These are phyloP conservation scores for Thyridium curvatum DNA, from an alignment of 2,329 filamentous ascomycete species.

Conservation along the genomic window DNA sequence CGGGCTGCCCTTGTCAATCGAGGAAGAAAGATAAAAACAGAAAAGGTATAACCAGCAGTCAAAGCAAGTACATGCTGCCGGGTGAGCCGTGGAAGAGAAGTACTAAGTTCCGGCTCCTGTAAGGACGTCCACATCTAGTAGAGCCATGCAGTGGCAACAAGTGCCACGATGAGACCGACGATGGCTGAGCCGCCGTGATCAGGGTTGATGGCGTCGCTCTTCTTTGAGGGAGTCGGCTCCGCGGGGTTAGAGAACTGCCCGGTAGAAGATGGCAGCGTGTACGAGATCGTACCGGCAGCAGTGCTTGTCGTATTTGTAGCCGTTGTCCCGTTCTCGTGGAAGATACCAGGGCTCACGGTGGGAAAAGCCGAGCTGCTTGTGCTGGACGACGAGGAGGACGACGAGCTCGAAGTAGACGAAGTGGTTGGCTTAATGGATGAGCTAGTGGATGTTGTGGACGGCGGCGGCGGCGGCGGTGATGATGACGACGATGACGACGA, in stretches of 20 bases:
- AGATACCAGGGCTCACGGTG: constrained; percentile 39
- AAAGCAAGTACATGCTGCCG: not conserved
- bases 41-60: not conserved
- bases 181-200: constrained; percentile 44
- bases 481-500: constrained; percentile 11
- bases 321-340: constrained; percentile 41
- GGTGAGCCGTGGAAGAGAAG: no score
- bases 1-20: no score
- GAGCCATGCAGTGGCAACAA: constrained; percentile 45
- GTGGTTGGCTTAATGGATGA: constrained; percentile 3
- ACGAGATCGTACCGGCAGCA: no score
- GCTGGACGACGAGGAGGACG: constrained; percentile 10
- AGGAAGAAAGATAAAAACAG: no score
- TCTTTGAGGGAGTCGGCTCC: constrained; percentile 22
- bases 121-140: constrained; percentile 20
- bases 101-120: no score
- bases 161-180: constrained; percentile 48
- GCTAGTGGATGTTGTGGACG: constrained; percentile 20
- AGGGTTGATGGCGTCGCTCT: constrained; percentile 31
- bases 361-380: constrained; percentile 12
- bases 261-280: no score
- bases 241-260: no score
- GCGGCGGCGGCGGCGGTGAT: constrained; percentile 8
- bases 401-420: constrained; percentile 5
- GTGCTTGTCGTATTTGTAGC: constrained; percentile 1